Base-by-base conservation (phyloP, 352 stramenopile genomes). In the Plasmopara muralis region DNA sequence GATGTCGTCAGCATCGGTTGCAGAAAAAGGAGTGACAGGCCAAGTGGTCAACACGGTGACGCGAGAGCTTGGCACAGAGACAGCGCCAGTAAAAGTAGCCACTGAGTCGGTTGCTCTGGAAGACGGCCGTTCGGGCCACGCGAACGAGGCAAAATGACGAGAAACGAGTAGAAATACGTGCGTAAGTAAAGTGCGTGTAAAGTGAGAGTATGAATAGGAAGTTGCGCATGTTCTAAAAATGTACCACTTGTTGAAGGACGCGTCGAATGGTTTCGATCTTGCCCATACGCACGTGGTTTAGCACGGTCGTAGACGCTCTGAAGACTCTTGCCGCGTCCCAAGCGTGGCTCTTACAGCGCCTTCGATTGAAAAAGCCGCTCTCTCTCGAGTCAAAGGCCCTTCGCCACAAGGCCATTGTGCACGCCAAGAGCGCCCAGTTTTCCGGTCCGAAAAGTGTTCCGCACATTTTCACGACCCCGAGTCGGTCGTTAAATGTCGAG, bases 401-500 rank as follows among this genome's bases (percentile, higher is more conserved):
- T 31, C 50, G 47, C 6, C 64, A 65, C 45, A 66, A 67, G 43
- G 68, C 62, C 0, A 40, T 67, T 6, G 46, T 58, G 4, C 60
- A 61, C 4, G 18, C 57, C 8, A 37, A 14, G 6, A 74, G 43
- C 47, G 39, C 66, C 5, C 15, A 47, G 0, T 28, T 59, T 34
- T 31, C 57, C 33, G 47, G 43, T 9, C 35, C 55, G 2, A 43
- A 57, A 9, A 50, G 60, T 14, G 66, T 82, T 5, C 58, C 68
- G 25, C 64, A 59, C 1, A 61, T 77, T 9, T 86, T 86, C 44
- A 81, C 62, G 12, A 68, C 49, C 3, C 59, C 80, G 10, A 35
- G 10, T 49, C 66, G 70, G n/a, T 61, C 62, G 7, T 60, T 86
- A 33, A 81, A 70, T n/a, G 59, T 78, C 6, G 69, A 84, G 46